Percentiles rank a stretch among this genome's conserved stretches.
Evolutionary conservation across 805 yeast species (phyloP).

Genomic region (Metschnikowia lunata): DNA sequence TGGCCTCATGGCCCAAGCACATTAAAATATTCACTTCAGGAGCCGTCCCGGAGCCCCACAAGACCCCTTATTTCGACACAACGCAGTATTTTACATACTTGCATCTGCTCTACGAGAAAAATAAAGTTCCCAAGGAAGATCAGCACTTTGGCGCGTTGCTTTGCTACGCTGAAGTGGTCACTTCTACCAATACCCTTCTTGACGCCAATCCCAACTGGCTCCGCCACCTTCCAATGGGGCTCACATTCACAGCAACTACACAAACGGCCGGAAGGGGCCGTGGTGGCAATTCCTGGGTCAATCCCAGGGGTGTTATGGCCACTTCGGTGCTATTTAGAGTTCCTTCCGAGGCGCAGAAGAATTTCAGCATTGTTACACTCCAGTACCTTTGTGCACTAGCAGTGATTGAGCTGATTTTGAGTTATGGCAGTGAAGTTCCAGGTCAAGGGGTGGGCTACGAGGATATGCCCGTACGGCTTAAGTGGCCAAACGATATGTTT

Average conservation of each 20-base stretch:
- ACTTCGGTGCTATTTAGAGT: conserved; percentile 66
- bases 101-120: conserved; percentile 24
- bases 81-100: conserved; percentile 48
- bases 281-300: conserved; percentile 93
- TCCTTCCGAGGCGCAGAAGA: conserved; percentile 40
- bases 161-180: conserved; percentile 81
- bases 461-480: conserved; percentile 72
- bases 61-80: conserved; percentile 74
- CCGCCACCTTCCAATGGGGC: conserved; percentile 63
- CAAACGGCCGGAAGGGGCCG: conserved; percentile 93
- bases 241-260: conserved; percentile 65
- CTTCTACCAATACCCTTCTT: conserved; percentile 78
- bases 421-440: conserved; percentile 43
- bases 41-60: conserved; percentile 43
- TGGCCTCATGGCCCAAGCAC: conserved; percentile 44
- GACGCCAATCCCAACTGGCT: conserved; percentile 66
- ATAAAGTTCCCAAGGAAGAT: conserved; percentile 18
- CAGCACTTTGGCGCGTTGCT: conserved; percentile 56
- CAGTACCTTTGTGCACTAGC: conserved; percentile 87
- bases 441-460: conserved; percentile 54
- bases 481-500: conserved; percentile 97
- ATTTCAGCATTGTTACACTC: conserved; percentile 66
- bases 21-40: conserved; percentile 44
- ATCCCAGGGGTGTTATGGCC: conserved; percentile 89
- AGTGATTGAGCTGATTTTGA: conserved; percentile 66